These are phyloP conservation scores for Elsinoe arachidis DNA, from an alignment of 2,329 filamentous ascomycete genomes.

Conservation along the genomic window DNA sequence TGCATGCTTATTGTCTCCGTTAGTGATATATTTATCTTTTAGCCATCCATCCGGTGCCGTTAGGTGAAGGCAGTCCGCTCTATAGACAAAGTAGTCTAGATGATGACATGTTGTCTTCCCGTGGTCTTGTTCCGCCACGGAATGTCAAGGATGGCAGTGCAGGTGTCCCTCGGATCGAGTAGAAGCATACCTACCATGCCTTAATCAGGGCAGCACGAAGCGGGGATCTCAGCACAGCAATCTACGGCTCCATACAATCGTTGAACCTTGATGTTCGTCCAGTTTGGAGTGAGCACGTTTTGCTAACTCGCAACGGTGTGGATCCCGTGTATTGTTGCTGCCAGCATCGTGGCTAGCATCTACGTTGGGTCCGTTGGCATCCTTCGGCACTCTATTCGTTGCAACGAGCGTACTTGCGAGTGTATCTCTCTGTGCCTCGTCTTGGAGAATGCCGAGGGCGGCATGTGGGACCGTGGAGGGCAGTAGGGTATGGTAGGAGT, in stretches of 20 bases:
- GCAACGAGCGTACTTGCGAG: neutral
- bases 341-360: neutral
- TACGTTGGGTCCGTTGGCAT: neutral
- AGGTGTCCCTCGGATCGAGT: neutral
- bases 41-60: neutral
- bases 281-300: neutral
- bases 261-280: neutral
- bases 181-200: neutral
- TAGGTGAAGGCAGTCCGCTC: too few relatives aligned
- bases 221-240: neutral
- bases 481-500: neutral
- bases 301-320: constrained; percentile 1
- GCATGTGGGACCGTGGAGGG: neutral
- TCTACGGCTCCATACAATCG: neutral
- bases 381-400: constrained; percentile 11
- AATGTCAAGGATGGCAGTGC: constrained; percentile 7
- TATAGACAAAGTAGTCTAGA: too few relatives aligned
- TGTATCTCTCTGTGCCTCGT: neutral
- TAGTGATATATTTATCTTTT: neutral
- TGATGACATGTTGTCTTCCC: too few relatives aligned
- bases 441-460: neutral
- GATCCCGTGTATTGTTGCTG: neutral
- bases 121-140: too few relatives aligned
- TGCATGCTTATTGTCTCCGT: neutral
- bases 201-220: neutral